Evolutionary conservation across 106 monocot species (phyloP), one percentile per base, ranked within the genome.

Genomic region (Allium cepa): DNA sequence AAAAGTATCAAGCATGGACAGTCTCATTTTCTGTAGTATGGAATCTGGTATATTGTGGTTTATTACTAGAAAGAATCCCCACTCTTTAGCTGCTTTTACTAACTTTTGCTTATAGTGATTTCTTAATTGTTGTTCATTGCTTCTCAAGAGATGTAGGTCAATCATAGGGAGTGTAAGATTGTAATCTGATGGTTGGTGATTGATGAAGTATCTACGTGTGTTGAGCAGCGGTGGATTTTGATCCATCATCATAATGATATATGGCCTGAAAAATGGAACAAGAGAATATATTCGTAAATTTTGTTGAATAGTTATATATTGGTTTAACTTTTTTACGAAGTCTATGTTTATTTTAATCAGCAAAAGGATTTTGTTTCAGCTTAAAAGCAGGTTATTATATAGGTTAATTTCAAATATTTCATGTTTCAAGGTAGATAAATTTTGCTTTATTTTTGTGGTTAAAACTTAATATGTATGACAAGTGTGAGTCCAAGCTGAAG

Each of bases 1-100:
- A 66, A 82, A 82, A 7, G 55, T 47, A 46, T 52, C 36, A 50
- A 55, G 45, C 60, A 73, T 73, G 47, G 69, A 57, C 15, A 4
- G 8, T n/a, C 57, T 45, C 46, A 78, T 56, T 27, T 53, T 17
- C 26, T 73, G 59, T 16, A 82, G 18, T 49, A 74, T 68, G 22
- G 64, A 64, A 4, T 4, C 18, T 4, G 77, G 70, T 26, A 82
- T 27, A 26, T 74, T 70, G 16, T 82, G 82, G 66, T 62, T 71
- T 59, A 82, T 65, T 17, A 78, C 59, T 51, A 77, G 82, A 70
- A 82, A 82, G 73, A 82, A 82, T 16, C 82, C 82, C 82, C 82
- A 78, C 60, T 78, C 77, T 9, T 69, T 53, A 12, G 82, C 53
- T 8, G 82, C 82, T 6, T 2, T 2, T 2, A 60, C 63, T 4